Conservation (phyloP, 2,329 filamentous ascomycete genomes). For the Talaromyces sp. region DNA sequence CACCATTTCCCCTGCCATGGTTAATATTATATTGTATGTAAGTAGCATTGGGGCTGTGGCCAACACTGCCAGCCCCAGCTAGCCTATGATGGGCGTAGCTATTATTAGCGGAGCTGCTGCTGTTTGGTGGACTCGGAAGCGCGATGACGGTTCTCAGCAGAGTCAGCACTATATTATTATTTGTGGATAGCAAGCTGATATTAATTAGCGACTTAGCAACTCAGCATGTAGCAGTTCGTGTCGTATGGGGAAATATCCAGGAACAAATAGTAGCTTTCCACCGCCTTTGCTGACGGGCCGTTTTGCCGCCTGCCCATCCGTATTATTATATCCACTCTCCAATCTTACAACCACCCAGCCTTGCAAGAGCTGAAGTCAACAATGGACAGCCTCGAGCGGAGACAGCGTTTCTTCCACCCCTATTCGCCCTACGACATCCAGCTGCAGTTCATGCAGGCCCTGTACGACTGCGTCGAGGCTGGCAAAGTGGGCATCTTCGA, state of each 20-base stretch:
- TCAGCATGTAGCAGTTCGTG: too few relatives aligned
- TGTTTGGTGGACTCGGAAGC: neutral
- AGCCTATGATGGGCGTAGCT: neutral
- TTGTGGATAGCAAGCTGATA: neutral
- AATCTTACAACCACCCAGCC: neutral
- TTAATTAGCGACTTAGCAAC: too few relatives aligned
- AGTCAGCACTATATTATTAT: neutral
- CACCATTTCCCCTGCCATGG: too few relatives aligned
- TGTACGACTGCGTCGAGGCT: conserved; percentile 73
- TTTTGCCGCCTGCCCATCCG: neutral
- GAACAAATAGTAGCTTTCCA: neutral
- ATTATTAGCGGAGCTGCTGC: neutral
- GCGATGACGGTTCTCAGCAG: neutral
- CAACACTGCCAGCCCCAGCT: neutral
- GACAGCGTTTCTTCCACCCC: conserved; percentile 73
- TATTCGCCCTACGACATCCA: conserved; percentile 86
- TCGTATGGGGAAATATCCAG: neutral
- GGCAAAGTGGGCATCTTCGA: conserved; percentile 85
- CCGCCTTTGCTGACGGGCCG: neutral
- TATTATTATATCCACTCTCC: too few relatives aligned
- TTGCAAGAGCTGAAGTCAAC: neutral
- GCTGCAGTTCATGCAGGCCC: conserved; percentile 76
- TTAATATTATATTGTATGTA: neutral
- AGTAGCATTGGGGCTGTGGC: neutral
- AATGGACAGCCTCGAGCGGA: conserved; percentile 27